Evolutionary conservation across 225 moss, liverwort and hornwort species (phyloP).

Genomic region (Ulota crispa): DNA sequence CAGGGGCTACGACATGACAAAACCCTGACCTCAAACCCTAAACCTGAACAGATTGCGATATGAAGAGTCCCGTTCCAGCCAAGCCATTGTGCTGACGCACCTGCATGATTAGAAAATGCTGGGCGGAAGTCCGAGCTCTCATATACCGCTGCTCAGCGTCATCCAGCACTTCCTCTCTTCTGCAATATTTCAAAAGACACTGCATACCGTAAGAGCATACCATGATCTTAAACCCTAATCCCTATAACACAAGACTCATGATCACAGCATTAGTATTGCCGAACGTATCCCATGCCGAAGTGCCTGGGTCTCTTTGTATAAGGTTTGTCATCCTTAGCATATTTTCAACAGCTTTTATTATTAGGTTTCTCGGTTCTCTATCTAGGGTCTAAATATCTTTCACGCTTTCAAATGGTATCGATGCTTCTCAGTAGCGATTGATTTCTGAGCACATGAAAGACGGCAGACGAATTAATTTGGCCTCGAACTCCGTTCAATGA

Average conservation of each 20-base stretch:
- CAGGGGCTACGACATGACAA: not conserved
- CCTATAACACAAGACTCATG: slow-evolving; percentile 25
- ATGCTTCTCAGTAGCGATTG: not conserved
- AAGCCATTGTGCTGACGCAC: slow-evolving; percentile 25
- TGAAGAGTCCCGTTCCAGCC: not conserved
- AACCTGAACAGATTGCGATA: not conserved
- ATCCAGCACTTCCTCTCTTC: slow-evolving; percentile 64
- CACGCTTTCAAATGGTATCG: not conserved
- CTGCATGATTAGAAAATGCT: slow-evolving; percentile 63
- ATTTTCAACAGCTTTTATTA: not conserved
- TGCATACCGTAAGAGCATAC: slow-evolving; percentile 25
- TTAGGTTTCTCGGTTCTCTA: not conserved
- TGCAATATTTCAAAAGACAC: slow-evolving; percentile 33
- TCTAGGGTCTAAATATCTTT: not conserved
- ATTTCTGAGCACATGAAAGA: not conserved
- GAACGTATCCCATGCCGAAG: not conserved
- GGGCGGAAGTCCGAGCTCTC: slow-evolving; percentile 50
- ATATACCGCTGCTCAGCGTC: slow-evolving; percentile 53
- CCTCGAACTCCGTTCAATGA: not conserved
- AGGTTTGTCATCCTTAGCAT: not conserved
- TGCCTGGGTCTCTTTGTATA: not conserved
- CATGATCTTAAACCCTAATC: slow-evolving; percentile 32
- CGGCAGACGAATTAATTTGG: not conserved
- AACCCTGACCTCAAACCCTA: not conserved
- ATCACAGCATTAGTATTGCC: slow-evolving; percentile 6